phyloP scores from a whole-genome alignment of 106 monocot species.

The Vanilla planifolia region DNA sequence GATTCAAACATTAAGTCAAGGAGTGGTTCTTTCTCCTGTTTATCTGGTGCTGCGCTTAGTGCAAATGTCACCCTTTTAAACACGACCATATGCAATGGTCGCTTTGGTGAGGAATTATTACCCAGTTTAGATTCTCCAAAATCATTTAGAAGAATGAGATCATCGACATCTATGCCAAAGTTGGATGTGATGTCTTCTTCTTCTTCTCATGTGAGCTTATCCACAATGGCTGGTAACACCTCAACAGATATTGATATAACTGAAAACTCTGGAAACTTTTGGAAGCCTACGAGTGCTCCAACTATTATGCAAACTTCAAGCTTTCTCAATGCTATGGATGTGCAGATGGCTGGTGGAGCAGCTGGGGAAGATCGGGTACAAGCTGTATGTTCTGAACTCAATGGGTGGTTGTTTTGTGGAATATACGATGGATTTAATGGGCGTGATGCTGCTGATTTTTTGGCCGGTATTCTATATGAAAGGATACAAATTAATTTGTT shows the following conservation, averaged over 20 bases:
- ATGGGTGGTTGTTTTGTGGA: constrained; percentile 86
- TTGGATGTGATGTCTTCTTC: constrained; percentile 37
- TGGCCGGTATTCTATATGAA: constrained; percentile 77
- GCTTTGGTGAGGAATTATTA: constrained; percentile 53
- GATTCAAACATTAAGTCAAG: constrained; percentile 18
- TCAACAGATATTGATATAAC: constrained; percentile 29
- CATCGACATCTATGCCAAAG: constrained; percentile 56
- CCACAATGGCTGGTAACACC: constrained; percentile 20
- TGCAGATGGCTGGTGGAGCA: constrained; percentile 82
- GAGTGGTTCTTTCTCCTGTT: constrained; percentile 74
- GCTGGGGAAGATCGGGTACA: constrained; percentile 94
- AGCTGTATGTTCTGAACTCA: constrained; percentile 81
- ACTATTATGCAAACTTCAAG: constrained; percentile 36
- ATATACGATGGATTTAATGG: constrained; percentile 96
- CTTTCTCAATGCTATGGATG: constrained; percentile 64
- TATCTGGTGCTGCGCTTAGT: constrained; percentile 88
- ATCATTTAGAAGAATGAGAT: constrained; percentile 57
- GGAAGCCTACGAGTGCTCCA: constrained; percentile 35
- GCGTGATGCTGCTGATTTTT: constrained; percentile 85
- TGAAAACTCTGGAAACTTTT: constrained; percentile 17
- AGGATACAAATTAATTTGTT: constrained; percentile 42
- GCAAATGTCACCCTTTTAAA: constrained; percentile 79
- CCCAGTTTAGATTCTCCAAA: constrained; percentile 77
- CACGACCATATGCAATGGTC: constrained; percentile 73
- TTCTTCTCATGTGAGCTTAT: constrained; percentile 33